Evolutionary conservation across 2,329 filamentous ascomycete genomes (phyloP), one percentile per base, ranked within the genome.

Genomic region (Pleoardoris graminearum): DNA sequence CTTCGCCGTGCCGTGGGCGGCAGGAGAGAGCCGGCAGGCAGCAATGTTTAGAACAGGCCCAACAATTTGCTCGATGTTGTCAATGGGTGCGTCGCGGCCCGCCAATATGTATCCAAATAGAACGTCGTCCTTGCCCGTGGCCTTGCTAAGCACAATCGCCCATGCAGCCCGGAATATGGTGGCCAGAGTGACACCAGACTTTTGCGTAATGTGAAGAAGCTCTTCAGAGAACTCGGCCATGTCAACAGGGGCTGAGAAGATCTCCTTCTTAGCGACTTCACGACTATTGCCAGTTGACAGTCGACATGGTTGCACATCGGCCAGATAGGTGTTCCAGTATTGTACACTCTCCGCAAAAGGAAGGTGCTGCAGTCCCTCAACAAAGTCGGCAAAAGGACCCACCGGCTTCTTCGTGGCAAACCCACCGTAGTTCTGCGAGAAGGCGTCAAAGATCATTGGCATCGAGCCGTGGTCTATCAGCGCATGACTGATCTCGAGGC

Each of bases 161-260:
- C 69, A 75, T 0, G 74, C 75, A 23, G 79, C 71, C 48, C 82
- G 79, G 0, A 84, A 69, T 1, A 83, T 58, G 27, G 75, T 79
- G 0, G 80, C 77, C 0, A 79, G 53, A 0, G 81, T 84, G 7
- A 79, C 68, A 4, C 70, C 74, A 1, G 71, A 58, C 33, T 62
- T 60, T 42, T 66, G 66, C 49, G 76, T 77, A 54, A 76, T 77
- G 0, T 55, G 27, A 7, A 65, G 60, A 7, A 67, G 19, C 5
- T 27, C 44, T 3, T 50, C 17, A 10, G 55, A 51, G 14, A 62
- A 60, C 29, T 75, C 70, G 0, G n/a, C n/a, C n/a, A 75, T 65
- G 7, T 70, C 65, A 25, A 80, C 63, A 7, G 74, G 75, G 7
- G 73, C 54, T 1, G 58, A 53, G 2, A 61, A 60, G 3, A 79